A percentile compares a stretch with the other conserved stretches of the same genome.
Evolutionary conservation across 371 early-diverging fungal genomes (phyloP).

Genomic region (Apophysomyces variabilis): DNA sequence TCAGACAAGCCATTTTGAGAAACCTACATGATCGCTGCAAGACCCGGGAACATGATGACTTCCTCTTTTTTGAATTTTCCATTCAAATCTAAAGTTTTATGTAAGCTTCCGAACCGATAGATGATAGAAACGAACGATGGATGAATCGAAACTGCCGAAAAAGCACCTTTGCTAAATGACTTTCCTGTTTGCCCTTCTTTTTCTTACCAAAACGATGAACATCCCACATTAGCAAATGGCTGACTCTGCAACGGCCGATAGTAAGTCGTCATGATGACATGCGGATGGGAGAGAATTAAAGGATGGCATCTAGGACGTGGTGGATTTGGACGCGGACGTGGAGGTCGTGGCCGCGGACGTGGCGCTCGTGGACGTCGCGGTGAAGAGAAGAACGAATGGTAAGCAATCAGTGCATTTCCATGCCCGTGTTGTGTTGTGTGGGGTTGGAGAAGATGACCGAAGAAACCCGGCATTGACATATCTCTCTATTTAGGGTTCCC

Average conservation of each 20-base stretch:
- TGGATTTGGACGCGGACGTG: slow-evolving; percentile 78
- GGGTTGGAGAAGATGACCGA: neutral
- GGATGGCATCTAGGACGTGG: slow-evolving; percentile 58
- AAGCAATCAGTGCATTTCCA: neutral
- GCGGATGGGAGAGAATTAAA: neutral
- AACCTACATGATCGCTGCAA: neutral
- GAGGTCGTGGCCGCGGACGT: slow-evolving; percentile 75
- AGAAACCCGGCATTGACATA: neutral
- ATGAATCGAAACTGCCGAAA: neutral
- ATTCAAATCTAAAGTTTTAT: slow-evolving; percentile 10
- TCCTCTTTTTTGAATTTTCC: slow-evolving; percentile 8
- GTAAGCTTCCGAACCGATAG: neutral
- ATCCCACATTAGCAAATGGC: slow-evolving; percentile 60
- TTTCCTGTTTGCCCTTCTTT: neutral
- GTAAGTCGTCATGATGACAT: slow-evolving; percentile 34
- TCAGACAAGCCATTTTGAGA: neutral
- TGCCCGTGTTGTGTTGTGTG: neutral
- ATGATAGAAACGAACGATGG: neutral
- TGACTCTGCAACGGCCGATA: slow-evolving; percentile 82
- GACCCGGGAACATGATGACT: neutral
- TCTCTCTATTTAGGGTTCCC: slow-evolving; percentile 67
- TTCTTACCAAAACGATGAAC: neutral
- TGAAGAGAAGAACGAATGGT: slow-evolving; percentile 90
- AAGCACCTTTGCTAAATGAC: neutral
- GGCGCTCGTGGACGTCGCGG: slow-evolving; percentile 82